Evolutionary conservation across 1,139 yeast genomes (phyloP).

Genomic region (Hanseniaspora gamundiae): DNA sequence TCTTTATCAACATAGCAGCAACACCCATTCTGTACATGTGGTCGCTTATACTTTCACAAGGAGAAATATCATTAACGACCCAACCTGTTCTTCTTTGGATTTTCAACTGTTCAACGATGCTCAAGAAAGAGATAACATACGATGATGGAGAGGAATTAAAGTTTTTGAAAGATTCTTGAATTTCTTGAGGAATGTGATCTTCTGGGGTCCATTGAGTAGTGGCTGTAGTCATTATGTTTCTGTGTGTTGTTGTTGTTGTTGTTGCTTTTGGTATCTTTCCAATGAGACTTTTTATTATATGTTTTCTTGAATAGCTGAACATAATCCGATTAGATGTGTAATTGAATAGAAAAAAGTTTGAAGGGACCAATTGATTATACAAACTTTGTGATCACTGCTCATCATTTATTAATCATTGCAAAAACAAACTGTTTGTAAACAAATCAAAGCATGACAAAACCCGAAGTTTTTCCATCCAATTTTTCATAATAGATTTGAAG

Average conservation of each 20-base stretch:
- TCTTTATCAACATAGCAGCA: slow-evolving; percentile 61
- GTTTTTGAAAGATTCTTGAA: slow-evolving; percentile 10
- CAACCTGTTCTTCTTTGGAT: slow-evolving; percentile 87
- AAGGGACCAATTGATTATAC: no score
- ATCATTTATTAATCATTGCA: no score
- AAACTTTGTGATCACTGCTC: no score
- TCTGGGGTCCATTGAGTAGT: slow-evolving; percentile 19
- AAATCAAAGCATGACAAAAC: no score
- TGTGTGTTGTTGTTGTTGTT: neutral
- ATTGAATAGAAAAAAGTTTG: no score
- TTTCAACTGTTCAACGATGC: slow-evolving; percentile 64
- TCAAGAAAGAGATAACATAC: slow-evolving; percentile 59
- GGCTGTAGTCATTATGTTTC: slow-evolving; percentile 2
- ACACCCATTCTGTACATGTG: slow-evolving; percentile 97
- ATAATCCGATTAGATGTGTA: no score
- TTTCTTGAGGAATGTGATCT: slow-evolving; percentile 19
- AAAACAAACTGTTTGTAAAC: no score
- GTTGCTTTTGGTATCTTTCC: neutral
- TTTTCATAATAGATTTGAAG: no score
- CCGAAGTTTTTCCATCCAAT: no score
- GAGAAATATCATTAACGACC: slow-evolving; percentile 61
- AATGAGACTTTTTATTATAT: neutral
- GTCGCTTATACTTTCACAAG: slow-evolving; percentile 69
- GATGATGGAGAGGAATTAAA: slow-evolving; percentile 23
- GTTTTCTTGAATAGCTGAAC: no score